These are phyloP conservation scores for Symbiodinium natans DNA, from an alignment of 73 alveolate genomes.

Conservation along the genomic window DNA sequence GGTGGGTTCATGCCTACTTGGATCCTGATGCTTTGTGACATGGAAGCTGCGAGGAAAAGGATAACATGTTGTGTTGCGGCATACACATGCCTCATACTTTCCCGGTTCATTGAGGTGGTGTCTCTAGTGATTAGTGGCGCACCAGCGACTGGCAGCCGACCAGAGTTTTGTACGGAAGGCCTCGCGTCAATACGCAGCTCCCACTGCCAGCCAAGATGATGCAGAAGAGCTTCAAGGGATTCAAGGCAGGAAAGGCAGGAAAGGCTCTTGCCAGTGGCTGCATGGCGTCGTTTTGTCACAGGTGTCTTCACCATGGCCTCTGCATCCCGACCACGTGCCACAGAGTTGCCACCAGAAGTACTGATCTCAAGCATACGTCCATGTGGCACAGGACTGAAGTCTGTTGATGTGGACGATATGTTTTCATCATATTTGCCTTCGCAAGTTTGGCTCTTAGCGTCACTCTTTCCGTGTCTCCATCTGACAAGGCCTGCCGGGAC, in stretches of 20 bases:
- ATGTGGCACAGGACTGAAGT: too few relatives aligned
- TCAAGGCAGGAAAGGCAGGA: not conserved
- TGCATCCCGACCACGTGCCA: not conserved
- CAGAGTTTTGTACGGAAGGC: not conserved
- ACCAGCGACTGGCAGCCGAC: too few relatives aligned
- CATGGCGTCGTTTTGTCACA: too few relatives aligned
- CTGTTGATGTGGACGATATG: too few relatives aligned
- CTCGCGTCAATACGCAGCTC: not conserved
- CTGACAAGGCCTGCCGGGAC: not conserved
- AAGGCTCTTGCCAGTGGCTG: too few relatives aligned
- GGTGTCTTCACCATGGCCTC: conserved; percentile 1
- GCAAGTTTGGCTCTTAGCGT: not conserved
- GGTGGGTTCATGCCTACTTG: too few relatives aligned
- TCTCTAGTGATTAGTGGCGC: too few relatives aligned
- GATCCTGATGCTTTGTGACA: too few relatives aligned
- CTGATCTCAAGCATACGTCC: not conserved
- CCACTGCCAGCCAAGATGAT: not conserved
- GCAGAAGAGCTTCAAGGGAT: not conserved
- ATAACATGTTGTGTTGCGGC: not conserved
- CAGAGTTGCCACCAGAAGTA: not conserved
- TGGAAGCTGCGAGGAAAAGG: not conserved
- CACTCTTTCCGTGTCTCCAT: not conserved
- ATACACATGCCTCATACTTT: not conserved
- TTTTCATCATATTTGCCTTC: too few relatives aligned
- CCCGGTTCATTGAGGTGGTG: too few relatives aligned